Conservation (phyloP, 2,329 filamentous ascomycete species). For the Macrophomina pseudophaseolina region DNA sequence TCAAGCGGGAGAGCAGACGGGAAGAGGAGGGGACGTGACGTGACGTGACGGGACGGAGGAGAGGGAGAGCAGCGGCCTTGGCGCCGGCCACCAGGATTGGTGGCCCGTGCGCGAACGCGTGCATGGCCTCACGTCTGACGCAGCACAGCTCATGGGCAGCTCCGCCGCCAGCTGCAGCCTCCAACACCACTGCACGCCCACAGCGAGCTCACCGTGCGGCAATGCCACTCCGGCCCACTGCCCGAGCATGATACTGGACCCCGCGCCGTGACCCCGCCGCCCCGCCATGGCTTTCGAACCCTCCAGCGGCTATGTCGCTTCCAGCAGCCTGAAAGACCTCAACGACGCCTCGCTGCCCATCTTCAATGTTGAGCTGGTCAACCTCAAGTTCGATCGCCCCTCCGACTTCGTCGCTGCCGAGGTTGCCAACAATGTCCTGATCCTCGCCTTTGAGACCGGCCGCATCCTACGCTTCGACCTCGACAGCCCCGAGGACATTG, state of each 20-base stretch:
- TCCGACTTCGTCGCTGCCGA: slow-evolving; percentile 96
- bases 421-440: slow-evolving; percentile 95
- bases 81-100: background rate
- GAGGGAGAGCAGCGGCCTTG: too few relatives aligned
- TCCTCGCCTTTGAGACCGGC: slow-evolving; percentile 88
- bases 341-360: slow-evolving; percentile 75
- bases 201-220: background rate
- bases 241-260: background rate
- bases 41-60: too few relatives aligned
- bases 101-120: slow-evolving; percentile 7
- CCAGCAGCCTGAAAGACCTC: slow-evolving; percentile 65
- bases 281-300: slow-evolving; percentile 69
- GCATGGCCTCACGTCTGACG: background rate
- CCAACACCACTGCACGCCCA: background rate
- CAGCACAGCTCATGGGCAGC: background rate
- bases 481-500: slow-evolving; percentile 92
- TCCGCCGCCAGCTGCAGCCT: background rate
- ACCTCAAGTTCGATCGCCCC: slow-evolving; percentile 91
- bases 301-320: slow-evolving; percentile 73
- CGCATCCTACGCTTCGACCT: slow-evolving; percentile 93
- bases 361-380: slow-evolving; percentile 91
- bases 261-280: background rate
- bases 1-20: too few relatives aligned
- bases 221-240: background rate
- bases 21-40: too few relatives aligned